phyloP scores from a whole-genome alignment of 2,329 filamentous ascomycete species.

The Cercospora sesami region DNA sequence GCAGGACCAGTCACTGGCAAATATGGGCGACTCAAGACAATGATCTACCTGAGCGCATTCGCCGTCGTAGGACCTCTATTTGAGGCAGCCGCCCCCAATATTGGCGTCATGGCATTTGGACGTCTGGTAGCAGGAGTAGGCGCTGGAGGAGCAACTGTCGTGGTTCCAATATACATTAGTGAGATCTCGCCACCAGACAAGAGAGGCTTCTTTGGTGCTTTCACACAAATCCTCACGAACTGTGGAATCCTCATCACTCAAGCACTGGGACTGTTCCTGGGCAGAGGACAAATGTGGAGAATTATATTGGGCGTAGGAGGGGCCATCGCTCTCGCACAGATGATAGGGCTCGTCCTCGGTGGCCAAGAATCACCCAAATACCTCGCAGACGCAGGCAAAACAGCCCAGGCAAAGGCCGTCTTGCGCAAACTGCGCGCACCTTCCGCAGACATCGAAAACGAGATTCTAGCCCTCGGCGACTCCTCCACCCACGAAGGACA shows the following conservation, averaged over 20 bases:
- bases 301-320: slow-evolving; percentile 76
- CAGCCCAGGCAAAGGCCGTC: slow-evolving; percentile 62
- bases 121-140: slow-evolving; percentile 79
- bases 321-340: slow-evolving; percentile 66
- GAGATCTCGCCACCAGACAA: slow-evolving; percentile 74
- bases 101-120: slow-evolving; percentile 69
- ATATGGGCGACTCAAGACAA: slow-evolving; percentile 72
- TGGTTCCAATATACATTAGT: slow-evolving; percentile 91
- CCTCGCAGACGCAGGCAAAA: slow-evolving; percentile 67
- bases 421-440: slow-evolving; percentile 76
- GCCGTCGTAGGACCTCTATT: slow-evolving; percentile 74
- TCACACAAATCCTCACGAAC: slow-evolving; percentile 94
- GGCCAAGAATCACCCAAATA: slow-evolving; percentile 86
- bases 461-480: slow-evolving; percentile 55
- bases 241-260: slow-evolving; percentile 80
- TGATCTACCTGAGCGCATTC: slow-evolving; percentile 74
- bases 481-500: slow-evolving; percentile 31
- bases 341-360: slow-evolving; percentile 65
- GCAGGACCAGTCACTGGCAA: slow-evolving; percentile 76
- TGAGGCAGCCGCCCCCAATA: slow-evolving; percentile 69
- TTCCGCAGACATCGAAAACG: slow-evolving; percentile 67
- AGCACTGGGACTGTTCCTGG: slow-evolving; percentile 82
- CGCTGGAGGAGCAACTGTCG: slow-evolving; percentile 85
- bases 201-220: slow-evolving; percentile 67
- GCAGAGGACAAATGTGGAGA: slow-evolving; percentile 76